Conservation (phyloP, 495 filamentous ascomycete species). For the Hypoxylon rickii region DNA sequence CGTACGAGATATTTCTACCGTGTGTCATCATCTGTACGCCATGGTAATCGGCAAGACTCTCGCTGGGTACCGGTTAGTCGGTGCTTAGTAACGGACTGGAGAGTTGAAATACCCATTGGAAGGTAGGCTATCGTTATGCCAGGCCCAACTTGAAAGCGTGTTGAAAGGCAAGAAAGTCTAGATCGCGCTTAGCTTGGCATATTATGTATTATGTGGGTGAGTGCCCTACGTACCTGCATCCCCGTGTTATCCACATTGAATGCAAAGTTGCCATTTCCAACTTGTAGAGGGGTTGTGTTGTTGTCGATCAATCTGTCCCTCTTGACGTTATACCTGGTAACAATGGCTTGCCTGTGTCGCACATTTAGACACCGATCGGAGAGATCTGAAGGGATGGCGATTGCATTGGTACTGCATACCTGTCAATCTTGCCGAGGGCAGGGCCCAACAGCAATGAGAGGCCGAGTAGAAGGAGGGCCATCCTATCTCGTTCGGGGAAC, state of each 20-base stretch:
- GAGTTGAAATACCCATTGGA: constrained; percentile 18
- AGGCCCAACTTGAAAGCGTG: constrained; percentile 52
- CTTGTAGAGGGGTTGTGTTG: constrained; percentile 53
- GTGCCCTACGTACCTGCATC: constrained; percentile 39
- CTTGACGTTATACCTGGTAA: constrained; percentile 21
- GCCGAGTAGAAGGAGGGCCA: constrained; percentile 8
- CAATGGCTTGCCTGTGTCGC: constrained; percentile 8
- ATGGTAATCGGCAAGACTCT: constrained; percentile 30
- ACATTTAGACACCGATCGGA: background rate
- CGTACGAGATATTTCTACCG: constrained; percentile 48
- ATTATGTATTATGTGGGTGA: background rate
- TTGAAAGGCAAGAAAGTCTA: constrained; percentile 58
- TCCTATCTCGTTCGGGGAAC: background rate
- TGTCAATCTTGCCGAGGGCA: constrained; percentile 21
- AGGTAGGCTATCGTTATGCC: constrained; percentile 50
- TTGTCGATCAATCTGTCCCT: constrained; percentile 27
- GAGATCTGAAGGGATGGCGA: too few species aligned
- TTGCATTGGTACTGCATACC: constrained; percentile 1
- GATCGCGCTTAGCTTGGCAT: background rate
- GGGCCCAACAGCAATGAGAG: constrained; percentile 4
- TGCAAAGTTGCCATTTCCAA: constrained; percentile 60
- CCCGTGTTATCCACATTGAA: constrained; percentile 60
- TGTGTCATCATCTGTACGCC: constrained; percentile 44
- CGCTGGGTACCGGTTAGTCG: constrained; percentile 9
- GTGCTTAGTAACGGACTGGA: background rate